phyloP scores from a whole-genome alignment of 192 early-diverging fungal species.

The Piromyces finnis region DNA sequence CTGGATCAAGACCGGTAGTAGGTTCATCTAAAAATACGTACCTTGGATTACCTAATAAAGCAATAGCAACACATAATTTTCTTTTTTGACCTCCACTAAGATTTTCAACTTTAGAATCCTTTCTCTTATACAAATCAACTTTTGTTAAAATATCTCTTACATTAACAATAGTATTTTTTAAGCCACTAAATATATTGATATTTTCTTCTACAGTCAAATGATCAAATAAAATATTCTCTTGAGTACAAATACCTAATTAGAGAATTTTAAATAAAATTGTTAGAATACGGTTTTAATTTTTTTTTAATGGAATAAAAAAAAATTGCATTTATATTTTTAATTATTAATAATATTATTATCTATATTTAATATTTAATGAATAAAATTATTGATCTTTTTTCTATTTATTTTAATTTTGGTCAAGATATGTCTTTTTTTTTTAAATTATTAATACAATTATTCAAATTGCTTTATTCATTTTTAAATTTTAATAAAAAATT shows the following conservation, averaged over 20 bases:
- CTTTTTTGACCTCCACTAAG: neutral
- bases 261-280: too few relatives aligned
- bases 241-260: neutral
- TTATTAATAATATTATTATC: too few relatives aligned
- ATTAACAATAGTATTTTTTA: neutral
- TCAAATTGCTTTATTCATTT: too few relatives aligned
- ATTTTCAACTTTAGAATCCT: neutral
- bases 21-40: neutral
- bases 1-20: neutral
- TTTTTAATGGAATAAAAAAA: too few relatives aligned
- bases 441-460: too few relatives aligned
- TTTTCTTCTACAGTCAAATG: neutral
- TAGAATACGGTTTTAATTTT: too few relatives aligned
- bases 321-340: too few relatives aligned
- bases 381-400: too few relatives aligned
- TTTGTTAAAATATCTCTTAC: neutral
- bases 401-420: too few relatives aligned
- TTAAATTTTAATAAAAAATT: too few relatives aligned
- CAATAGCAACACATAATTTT: neutral
- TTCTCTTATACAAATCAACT: neutral
- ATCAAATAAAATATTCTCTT: neutral
- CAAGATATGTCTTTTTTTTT: too few relatives aligned
- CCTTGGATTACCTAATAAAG: neutral
- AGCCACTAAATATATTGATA: neutral
- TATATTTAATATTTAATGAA: too few relatives aligned